These are phyloP conservation scores for Pythium graminicola DNA, from an alignment of 352 stramenopile species.

Conservation along the genomic window DNA sequence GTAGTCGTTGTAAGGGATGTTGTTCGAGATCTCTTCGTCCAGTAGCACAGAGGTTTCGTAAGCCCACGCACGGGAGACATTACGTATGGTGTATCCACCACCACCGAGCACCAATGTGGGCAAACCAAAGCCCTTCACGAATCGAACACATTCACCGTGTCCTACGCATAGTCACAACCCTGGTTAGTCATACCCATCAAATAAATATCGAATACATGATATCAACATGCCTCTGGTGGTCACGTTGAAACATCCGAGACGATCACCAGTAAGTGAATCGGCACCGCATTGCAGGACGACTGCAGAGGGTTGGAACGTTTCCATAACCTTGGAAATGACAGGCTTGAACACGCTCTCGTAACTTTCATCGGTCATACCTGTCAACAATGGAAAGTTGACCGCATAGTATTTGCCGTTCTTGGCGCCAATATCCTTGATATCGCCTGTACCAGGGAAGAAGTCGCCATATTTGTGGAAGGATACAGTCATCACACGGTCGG, in stretches of 20 bases:
- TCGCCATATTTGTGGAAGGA: constrained; percentile 50
- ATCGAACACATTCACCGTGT: constrained; percentile 96
- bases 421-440: constrained; percentile 20
- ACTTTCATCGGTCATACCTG: constrained; percentile 43
- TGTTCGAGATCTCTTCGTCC: constrained; percentile 87
- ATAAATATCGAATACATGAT: too few relatives aligned
- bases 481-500: constrained; percentile 35
- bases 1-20: constrained; percentile 99
- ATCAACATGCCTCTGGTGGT: constrained; percentile 36
- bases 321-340: constrained; percentile 32
- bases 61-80: constrained; percentile 91
- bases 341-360: constrained; percentile 45
- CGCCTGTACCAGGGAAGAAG: constrained; percentile 48
- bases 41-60: constrained; percentile 97
- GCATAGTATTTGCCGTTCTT: constrained; percentile 37
- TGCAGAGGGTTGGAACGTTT: constrained; percentile 34
- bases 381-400: constrained; percentile 56
- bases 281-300: constrained; percentile 65
- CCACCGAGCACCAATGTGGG: constrained; percentile 96
- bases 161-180: too few relatives aligned
- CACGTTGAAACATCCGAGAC: constrained; percentile 45
- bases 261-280: constrained; percentile 46
- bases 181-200: too few relatives aligned
- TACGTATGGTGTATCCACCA: constrained; percentile 97
- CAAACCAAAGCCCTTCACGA: constrained; percentile 95